phyloP scores from a whole-genome alignment of 2,329 filamentous ascomycete species.

The Aspergillus ochraceus region DNA sequence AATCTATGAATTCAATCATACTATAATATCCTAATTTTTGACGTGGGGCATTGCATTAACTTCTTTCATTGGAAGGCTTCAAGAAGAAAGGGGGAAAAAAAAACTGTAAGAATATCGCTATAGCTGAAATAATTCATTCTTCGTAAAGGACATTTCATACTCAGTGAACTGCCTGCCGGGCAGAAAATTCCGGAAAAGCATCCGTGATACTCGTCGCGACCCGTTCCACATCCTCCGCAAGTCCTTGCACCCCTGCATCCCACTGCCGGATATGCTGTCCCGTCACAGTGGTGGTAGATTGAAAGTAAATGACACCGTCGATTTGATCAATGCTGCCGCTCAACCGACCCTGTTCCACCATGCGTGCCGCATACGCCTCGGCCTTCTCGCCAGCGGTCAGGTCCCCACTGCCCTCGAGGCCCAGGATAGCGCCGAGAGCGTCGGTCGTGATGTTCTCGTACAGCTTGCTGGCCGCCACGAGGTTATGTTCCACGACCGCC shows the following conservation, averaged over 20 bases:
- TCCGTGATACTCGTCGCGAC: conserved; percentile 78
- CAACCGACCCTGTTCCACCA: conserved; percentile 93
- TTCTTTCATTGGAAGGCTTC: too few species aligned
- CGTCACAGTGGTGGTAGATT: conserved; percentile 65
- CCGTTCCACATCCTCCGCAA: conserved; percentile 87
- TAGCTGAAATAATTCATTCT: conserved; percentile 14
- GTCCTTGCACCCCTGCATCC: conserved; percentile 82
- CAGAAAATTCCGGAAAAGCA: conserved; percentile 63
- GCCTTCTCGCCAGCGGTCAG: conserved; percentile 66
- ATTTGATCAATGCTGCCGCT: conserved; percentile 93
- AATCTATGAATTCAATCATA: too few species aligned
- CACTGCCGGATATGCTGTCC: conserved; percentile 77
- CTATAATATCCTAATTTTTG: too few species aligned
- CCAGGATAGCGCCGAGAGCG: conserved; percentile 73
- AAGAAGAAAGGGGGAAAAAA: too few species aligned
- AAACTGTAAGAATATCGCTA: too few species aligned
- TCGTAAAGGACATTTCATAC: conserved; percentile 10
- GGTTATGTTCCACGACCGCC: conserved; percentile 93
- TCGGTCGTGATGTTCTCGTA: conserved; percentile 77
- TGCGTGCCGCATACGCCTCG: conserved; percentile 86
- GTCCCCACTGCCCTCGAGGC: conserved; percentile 58
- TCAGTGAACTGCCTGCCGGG: conserved; percentile 37
- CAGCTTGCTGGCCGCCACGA: conserved; percentile 78
- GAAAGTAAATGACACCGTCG: conserved; percentile 82
- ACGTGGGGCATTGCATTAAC: too few species aligned